Base-by-base conservation (phyloP, 2,329 filamentous ascomycete species). In the Teratosphaeria destructans region DNA sequence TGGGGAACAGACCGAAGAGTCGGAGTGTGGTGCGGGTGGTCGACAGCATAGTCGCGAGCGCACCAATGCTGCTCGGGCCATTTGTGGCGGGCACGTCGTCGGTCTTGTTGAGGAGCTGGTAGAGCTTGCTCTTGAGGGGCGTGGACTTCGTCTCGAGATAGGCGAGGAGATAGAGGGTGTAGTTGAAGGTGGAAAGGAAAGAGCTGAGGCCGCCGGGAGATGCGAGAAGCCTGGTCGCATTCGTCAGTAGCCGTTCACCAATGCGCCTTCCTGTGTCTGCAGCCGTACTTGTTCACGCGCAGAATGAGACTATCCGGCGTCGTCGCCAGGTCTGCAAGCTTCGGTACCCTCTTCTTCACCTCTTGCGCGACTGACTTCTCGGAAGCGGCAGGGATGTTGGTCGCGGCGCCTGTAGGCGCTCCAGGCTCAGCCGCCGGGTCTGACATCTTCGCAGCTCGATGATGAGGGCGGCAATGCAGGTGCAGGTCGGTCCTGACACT, bases 131-230 rank as follows among this genome's bases (percentile, higher is more conserved):
- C 52, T 69, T 65, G 52, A 76, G 62, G 37, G 73, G 65, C 12
- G 70, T 66, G 3, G 71, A 71, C 59, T 74, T 75, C 14, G 53
- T 55, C 59, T 77, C 73, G 52, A 75, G 67, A 68, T 76, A 76
- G 43, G 75, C 72, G 63, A 77, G 71, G 58, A 77, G 71, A 67
- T 77, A 78, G 64, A 78, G 72, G 57, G 72, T 71, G 69, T 77
- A 78, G 68, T 77, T 78, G 69, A 77, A 72, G 54, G 76, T 77
- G 55, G 75, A 77, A 65, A 78, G 75, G 70, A 76, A 75, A 26
- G 75, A 66, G 62, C 70, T 73, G 63, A 77, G 71, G 53, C 76
- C 76, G 67, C 76, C 76, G 23, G 76, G 76, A 53, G 69, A 72
- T 59, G 75, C 74, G 55, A 78, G 70, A 29, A 77, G 67, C 68